Conservation (phyloP, 164 flowering plant species). For the Vitis labrusca region DNA sequence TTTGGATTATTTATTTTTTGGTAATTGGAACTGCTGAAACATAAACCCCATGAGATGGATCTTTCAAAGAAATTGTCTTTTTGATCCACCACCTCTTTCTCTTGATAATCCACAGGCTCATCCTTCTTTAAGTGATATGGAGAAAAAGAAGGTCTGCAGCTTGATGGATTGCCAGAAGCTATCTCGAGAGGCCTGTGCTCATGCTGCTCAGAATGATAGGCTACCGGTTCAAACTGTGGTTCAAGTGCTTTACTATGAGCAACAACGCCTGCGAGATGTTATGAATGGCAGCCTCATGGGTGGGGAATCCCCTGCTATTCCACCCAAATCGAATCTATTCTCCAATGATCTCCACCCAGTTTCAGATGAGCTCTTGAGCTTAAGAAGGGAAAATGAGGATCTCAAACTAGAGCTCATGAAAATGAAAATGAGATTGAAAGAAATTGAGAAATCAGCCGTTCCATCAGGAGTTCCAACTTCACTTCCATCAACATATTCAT, state of each 20-base stretch:
- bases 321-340: constrained; percentile 27
- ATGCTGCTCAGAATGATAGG: constrained; percentile 92
- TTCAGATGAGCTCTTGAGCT: constrained; percentile 47
- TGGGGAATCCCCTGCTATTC: constrained; percentile 35
- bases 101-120: constrained; percentile 57
- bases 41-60: neutral
- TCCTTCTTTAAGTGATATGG: constrained; percentile 75
- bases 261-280: constrained; percentile 77
- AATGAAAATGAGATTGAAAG: constrained; percentile 65
- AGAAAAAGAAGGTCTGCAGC: constrained; percentile 89
- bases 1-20: neutral
- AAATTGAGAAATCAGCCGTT: constrained; percentile 43
- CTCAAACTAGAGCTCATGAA: constrained; percentile 70
- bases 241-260: constrained; percentile 96
- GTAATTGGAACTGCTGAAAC: no score
- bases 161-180: constrained; percentile 94
- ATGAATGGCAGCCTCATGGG: constrained; percentile 34
- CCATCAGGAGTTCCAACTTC: no score
- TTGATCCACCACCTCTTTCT: neutral
- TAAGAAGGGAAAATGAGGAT: constrained; percentile 74
- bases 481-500: no score
- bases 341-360: constrained; percentile 32
- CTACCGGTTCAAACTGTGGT: constrained; percentile 93
- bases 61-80: neutral
- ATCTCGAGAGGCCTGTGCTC: constrained; percentile 91